A percentile compares a stretch with the other conserved stretches of the same genome.
Conservation (phyloP, 2,329 filamentous ascomycete genomes). For the Aureobasidium sp. region DNA sequence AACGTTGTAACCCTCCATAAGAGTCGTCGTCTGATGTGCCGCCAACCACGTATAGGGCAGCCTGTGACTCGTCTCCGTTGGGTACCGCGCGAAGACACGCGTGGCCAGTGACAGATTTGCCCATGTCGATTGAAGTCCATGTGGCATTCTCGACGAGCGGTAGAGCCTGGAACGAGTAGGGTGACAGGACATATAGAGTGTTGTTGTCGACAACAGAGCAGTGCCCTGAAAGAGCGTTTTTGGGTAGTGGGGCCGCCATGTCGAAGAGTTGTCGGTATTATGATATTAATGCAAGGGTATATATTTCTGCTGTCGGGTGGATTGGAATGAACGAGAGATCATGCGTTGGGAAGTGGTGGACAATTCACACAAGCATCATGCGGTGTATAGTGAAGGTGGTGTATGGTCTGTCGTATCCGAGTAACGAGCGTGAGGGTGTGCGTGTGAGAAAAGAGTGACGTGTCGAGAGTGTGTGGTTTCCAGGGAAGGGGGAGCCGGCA, state of each 20-base stretch:
- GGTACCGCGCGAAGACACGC: constrained; percentile 66
- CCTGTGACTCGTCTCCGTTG: constrained; percentile 44
- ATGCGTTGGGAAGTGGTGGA: neutral
- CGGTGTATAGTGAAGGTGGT: neutral
- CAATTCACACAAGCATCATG: neutral
- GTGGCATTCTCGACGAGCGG: constrained; percentile 56
- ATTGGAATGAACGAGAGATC: neutral
- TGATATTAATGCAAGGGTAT: constrained; percentile 5
- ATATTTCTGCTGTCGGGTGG: neutral
- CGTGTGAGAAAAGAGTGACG: constrained; percentile 7
- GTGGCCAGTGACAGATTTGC: constrained; percentile 62
- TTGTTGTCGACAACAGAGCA: constrained; percentile 76
- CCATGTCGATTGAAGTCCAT: constrained; percentile 60
- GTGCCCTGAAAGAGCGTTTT: constrained; percentile 60
- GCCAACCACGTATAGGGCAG: constrained; percentile 73
- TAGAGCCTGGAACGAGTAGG: constrained; percentile 66
- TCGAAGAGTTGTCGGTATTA: neutral
- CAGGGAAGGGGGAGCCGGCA: neutral
- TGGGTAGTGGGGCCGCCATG: constrained; percentile 67
- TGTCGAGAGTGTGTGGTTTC: neutral
- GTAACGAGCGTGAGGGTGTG: neutral
- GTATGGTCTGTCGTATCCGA: neutral
- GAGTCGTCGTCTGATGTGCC: constrained; percentile 49
- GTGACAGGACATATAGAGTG: constrained; percentile 75
- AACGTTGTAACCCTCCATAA: constrained; percentile 69